Base-by-base conservation (phyloP, 2,329 filamentous ascomycete species). In the Fusarium nelsonii region DNA sequence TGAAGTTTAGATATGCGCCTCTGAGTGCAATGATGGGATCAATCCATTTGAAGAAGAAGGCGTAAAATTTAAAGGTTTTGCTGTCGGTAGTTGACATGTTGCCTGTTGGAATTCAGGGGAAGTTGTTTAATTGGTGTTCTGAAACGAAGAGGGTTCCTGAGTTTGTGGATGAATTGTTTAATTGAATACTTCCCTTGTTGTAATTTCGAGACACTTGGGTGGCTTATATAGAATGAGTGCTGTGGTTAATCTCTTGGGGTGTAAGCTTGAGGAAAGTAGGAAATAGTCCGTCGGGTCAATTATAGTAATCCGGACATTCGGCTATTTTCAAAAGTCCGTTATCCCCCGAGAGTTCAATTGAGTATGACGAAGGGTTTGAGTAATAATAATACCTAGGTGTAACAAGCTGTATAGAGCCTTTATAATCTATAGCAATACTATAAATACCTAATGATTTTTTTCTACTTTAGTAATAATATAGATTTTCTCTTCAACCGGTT, bases 31-130 rank as follows among this genome's bases (percentile, higher is more conserved):
- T 45, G 8, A 61, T 11, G 3, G 58, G 58, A 30, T 61, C 58
- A 7, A 61, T 34, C 41, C 55, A 57, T 28, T 36, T 61, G 14
- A 61, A 61, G 36, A 61, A 61, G 52, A 58, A 61, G 52, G 32
- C 40, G 20, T 45, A 58, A 10, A 58, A 61, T 18, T 37, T 39
- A 8, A 51, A 51, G 4, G 6, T 8, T 32, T 32, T 51, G 36
- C 36, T 51, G 36, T 39, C 6, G 3, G n/a, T 40, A 15, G n/a
- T 39, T 7, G 48, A 39, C 48, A 51, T 51, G 1, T 32, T 32
- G 23, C 3, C 20, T 20, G 8, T 12, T 20, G n/a, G 4, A 20
- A 45, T 45, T 32, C 3, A 2, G 15, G 8, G n/a, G 11, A 23
- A 15, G 14, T 9, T 30, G 14, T 40, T 10, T n/a, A 20, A 20